Evolutionary conservation across 2,329 filamentous ascomycete species (phyloP).

Genomic region (Chaetomiaceae sp.): DNA sequence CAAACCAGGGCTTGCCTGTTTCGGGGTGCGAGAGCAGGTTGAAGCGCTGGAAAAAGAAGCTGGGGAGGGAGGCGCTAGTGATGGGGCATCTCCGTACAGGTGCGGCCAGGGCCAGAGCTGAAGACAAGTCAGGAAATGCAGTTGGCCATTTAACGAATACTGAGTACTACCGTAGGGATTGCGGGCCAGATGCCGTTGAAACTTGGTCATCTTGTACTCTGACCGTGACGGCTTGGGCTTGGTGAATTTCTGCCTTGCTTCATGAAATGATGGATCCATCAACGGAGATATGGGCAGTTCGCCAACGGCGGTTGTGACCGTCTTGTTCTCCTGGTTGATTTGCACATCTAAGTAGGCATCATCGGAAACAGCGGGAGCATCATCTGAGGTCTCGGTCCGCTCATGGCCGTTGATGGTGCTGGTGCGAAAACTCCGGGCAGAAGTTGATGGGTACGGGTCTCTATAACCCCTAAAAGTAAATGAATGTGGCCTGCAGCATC

Average conservation of each 20-base stretch:
- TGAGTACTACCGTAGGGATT: slow-evolving; percentile 60
- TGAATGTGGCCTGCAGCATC: neutral
- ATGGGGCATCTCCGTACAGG: slow-evolving; percentile 54
- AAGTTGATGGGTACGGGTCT: too few relatives aligned
- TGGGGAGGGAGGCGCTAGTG: slow-evolving; percentile 49
- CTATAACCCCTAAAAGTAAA: too few relatives aligned
- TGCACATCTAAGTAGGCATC: neutral
- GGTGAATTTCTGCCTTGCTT: slow-evolving; percentile 40
- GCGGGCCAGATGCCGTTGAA: slow-evolving; percentile 54
- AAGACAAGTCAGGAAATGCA: neutral
- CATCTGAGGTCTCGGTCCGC: neutral
- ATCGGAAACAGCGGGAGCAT: neutral
- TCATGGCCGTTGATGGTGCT: slow-evolving; percentile 24
- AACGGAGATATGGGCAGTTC: slow-evolving; percentile 51
- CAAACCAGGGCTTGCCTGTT: slow-evolving; percentile 50
- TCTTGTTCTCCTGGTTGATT: slow-evolving; percentile 41
- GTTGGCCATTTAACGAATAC: neutral
- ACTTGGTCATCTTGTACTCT: slow-evolving; percentile 28
- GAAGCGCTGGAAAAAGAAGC: slow-evolving; percentile 61
- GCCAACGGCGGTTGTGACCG: slow-evolving; percentile 43
- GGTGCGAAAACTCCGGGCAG: neutral
- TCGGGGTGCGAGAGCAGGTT: slow-evolving; percentile 52
- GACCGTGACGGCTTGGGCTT: slow-evolving; percentile 35
- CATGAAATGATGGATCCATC: slow-evolving; percentile 48
- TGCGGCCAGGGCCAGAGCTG: slow-evolving; percentile 59